Base-by-base conservation (phyloP, 257 asterid species). In the Capsicum pubescens region DNA sequence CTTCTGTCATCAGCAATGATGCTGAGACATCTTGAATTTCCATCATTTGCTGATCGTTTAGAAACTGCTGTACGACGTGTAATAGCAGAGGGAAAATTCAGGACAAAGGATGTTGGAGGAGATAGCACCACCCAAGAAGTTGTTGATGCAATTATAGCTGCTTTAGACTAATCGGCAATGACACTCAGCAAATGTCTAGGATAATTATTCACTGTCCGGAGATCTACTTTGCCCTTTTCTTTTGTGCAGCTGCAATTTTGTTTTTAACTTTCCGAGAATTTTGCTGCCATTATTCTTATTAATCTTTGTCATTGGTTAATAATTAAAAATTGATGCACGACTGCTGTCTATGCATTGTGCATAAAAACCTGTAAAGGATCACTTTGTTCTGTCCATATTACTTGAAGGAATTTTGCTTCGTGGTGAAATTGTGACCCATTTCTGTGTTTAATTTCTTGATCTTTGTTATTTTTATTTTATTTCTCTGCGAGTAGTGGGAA, bases 1-100 rank as follows among this genome's bases (percentile, higher is more conserved):
- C 97, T 94, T 66, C 96, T 97, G 58, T 94, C 99, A 46, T 97
- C 99, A 19, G 95, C 99, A 16, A 95, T 96, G 99, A 92, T 96
- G 98, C 92, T 96, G 83, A 91, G 99, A 88, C 99, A 96, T 91
- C 85, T 94, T 88, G 98, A 94, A 86, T 96, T 96, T 85, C 98
- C 98, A 76, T 96, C 98, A 68, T 96, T 93, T 88, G 98, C 99
- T 52, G 98, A 94, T 87, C 87, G 99, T 54, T 89, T 96, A 17
- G 99, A 96, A 86, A 93, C 93, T 71, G 92, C 99, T 1, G 99
- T 97, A 85, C 93, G 90, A 85, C 93, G 89, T 1, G 97, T 95
- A 8, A 93, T 95, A 84, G 86, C 93, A 11, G 96, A 91, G 39
- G 98, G 97, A 72, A 90, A 87, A 89, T 86, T 86, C 88, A 88